These are phyloP conservation scores for Pythium insidiosum DNA, from an alignment of 352 stramenopile species.

Conservation along the genomic window DNA sequence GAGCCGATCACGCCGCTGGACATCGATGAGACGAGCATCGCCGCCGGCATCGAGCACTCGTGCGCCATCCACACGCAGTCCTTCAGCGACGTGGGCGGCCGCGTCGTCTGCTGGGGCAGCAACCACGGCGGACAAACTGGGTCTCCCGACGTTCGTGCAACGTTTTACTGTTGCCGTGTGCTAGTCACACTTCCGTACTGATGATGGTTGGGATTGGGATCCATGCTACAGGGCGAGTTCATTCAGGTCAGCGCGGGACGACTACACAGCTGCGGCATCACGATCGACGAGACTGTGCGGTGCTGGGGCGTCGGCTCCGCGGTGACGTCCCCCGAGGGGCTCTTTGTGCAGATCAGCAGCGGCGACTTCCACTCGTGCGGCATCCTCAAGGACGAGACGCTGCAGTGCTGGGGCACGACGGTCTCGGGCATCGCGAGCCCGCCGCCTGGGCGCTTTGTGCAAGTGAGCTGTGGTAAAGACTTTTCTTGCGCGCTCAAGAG, in stretches of 20 bases:
- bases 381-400: conserved; percentile 67
- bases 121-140: conserved; percentile 52
- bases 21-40: conserved; percentile 70
- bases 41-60: conserved; percentile 69
- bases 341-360: conserved; percentile 79
- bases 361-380: conserved; percentile 77
- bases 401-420: conserved; percentile 62
- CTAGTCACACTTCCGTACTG: background rate
- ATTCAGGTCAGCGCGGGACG: conserved; percentile 72
- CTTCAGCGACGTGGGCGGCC: conserved; percentile 58
- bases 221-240: conserved; percentile 65
- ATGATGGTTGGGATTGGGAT: too few species aligned
- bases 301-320: conserved; percentile 66
- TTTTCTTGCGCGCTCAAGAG: conserved; percentile 48
- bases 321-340: conserved; percentile 35
- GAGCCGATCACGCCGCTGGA: conserved; percentile 32
- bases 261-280: conserved; percentile 71
- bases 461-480: conserved; percentile 71
- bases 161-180: background rate
- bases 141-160: conserved; percentile 29
- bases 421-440: conserved; percentile 23
- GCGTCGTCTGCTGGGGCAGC: conserved; percentile 69
- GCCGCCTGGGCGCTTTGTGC: conserved; percentile 50
- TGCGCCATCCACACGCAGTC: conserved; percentile 69
- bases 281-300: conserved; percentile 64